Evolutionary conservation across 75 land plant species (phyloP), one percentile per base, ranked within the genome.

Genomic region (Selaginella tamariscina): DNA sequence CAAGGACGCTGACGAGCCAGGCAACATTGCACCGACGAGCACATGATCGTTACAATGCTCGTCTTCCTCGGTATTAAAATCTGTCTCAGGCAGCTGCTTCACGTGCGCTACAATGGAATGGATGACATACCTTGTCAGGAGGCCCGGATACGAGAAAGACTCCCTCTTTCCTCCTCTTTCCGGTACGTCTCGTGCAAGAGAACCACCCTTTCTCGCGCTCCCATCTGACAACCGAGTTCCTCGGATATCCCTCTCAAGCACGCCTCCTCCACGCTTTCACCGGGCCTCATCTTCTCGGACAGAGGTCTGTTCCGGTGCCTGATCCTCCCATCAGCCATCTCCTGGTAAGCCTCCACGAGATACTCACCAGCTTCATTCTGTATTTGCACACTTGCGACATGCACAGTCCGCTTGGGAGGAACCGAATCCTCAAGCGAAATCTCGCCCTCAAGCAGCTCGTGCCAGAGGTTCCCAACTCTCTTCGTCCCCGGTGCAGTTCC

Each of bases 221-320:
- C 75, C 32, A 85, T 0, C 11, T 85, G 29, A 5, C 72, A 72
- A 0, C 98, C 98, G 18, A 95, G 75, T 70, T 90, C 99, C 57
- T 95, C 96, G 62, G 56, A 64, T 15, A 95, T 74, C 0, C 96
- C 99, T 21, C 91, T 66, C 24, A 54, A 2, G 11, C 74, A 93
- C 0, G 88, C 87, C 18, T 73, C 76, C 33, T 81, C 83, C 18
- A 83, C 72, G n/a, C 75, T 72, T 73, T 95, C 96, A 5, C 84
- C 82, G 33, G 96, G 85, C 70, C 80, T 78, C 96, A 95, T 89
- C 71, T 95, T 95, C 80, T 95, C 99, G 20, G 91, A 90, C 49
- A 95, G 73, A 0, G 91, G 96, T 24, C 99, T 70, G 55, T 66
- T 55, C 18, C 99, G 73, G 1, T 32, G 28, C 65, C 91, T 65